Evolutionary conservation across 2,329 filamentous ascomycete species (phyloP), one percentile per base, ranked within the genome.

Genomic region (Bipolaris sorokiniana): DNA sequence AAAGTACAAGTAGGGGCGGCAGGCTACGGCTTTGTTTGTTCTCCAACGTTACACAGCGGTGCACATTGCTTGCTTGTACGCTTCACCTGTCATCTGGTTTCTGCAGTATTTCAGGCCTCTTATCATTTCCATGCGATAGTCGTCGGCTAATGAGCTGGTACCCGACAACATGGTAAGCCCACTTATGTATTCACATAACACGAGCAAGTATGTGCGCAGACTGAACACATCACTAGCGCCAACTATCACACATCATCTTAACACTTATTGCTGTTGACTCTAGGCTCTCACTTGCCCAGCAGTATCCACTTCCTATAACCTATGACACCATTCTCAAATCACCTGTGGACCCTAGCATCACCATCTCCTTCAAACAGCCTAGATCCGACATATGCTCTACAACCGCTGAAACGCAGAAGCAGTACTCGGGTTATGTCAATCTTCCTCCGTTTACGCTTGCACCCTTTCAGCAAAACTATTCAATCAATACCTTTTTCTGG

Each of bases 341-440:
- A 16, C 86, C 88, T 2, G 78, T 89, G 64, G 81, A 90, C 71
- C 77, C 79, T 26, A 83, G 84, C 63, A 84, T 91, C 69, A 87
- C 84, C 56, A 85, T 91, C 69, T 84, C 85, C 53, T 92, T 89
- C 80, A 90, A 88, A 68, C 78, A 81, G 34, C 84, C 84, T 2
- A 81, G 84, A 4, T 73, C 79, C 7, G 86, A 84, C 44, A 87
- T 83, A 11, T 91, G 89, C 73, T 83, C 79, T 45, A 90, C 89
- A 1, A 84, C 84, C 7, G 90, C 89, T 66, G 70, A 80, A 42
- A 80, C 79, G 1, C 89, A 91, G 73, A 83, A 87, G 72, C 89
- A 91, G 72, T 90, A 88, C 34, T 31, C 54, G 69, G 89, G 89
- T 67, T 90, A 89, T 83, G 85, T 91, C 54, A 82, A 77, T 51